A percentile compares a stretch with the other conserved stretches of the same genome.
Evolutionary conservation across 208 protist species (phyloP).

Genomic region (Novymonas esmeraldas): DNA sequence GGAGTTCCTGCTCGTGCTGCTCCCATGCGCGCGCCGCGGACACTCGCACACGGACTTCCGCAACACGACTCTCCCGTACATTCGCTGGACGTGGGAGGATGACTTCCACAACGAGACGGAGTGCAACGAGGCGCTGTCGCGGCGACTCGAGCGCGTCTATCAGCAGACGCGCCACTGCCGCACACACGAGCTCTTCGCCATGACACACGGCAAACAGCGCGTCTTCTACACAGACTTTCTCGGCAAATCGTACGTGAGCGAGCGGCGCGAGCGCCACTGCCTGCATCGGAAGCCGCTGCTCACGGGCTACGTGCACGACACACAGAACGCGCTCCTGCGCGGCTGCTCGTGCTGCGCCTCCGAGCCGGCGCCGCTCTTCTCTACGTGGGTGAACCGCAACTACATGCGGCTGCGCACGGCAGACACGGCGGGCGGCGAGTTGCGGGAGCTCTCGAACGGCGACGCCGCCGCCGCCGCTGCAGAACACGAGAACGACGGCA

Average conservation of each 20-base stretch:
- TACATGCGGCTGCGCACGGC: conserved; percentile 26
- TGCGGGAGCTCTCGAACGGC: neutral
- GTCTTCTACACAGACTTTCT: conserved; percentile 37
- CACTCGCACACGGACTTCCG: conserved; percentile 51
- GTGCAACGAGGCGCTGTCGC: conserved; percentile 58
- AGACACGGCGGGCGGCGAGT: neutral
- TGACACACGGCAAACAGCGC: conserved; percentile 30
- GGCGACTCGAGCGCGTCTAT: conserved; percentile 66
- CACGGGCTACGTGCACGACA: conserved; percentile 30
- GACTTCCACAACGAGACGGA: conserved; percentile 79
- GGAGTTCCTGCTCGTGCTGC: conserved; percentile 70
- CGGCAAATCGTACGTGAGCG: conserved; percentile 28
- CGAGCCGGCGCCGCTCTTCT: conserved; percentile 28
- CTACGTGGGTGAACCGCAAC: conserved; percentile 31
- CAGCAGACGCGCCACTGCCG: conserved; percentile 39
- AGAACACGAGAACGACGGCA: neutral
- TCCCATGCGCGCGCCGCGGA: conserved; percentile 36
- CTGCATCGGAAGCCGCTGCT: conserved; percentile 26
- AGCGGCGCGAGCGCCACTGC: conserved; percentile 30
- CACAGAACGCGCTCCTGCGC: conserved; percentile 27
- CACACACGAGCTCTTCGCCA: conserved; percentile 14
- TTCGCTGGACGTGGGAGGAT: conserved; percentile 83
- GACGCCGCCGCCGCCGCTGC: neutral
- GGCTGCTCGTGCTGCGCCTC: conserved; percentile 28
- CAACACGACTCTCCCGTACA: conserved; percentile 61